Evolutionary conservation across 2,329 filamentous ascomycete species (phyloP).

Genomic region (Xylaria sp.): DNA sequence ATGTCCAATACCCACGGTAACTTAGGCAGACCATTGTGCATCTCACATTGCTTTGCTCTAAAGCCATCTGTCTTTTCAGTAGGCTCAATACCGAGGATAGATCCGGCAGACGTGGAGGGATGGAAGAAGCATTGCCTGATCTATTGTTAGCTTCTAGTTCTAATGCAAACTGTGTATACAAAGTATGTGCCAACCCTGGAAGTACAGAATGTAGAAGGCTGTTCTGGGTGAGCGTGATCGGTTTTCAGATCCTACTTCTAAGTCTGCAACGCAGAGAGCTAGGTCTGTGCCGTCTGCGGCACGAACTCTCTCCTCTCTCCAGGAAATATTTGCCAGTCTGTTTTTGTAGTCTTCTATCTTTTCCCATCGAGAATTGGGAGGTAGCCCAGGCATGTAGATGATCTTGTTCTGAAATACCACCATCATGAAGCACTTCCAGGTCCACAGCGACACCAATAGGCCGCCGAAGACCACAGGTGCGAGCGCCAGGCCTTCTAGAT

Average conservation of each 20-base stretch:
- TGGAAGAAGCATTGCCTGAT: conserved; percentile 68
- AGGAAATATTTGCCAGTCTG: conserved; percentile 70
- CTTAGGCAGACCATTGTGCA: conserved; percentile 67
- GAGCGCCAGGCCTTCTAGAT: conserved; percentile 60
- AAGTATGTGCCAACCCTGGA: conserved; percentile 59
- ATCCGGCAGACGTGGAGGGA: conserved; percentile 67
- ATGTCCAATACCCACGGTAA: conserved; percentile 83
- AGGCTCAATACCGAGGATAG: conserved; percentile 63
- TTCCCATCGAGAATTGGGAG: conserved; percentile 75
- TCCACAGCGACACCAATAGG: conserved; percentile 72
- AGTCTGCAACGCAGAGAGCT: conserved; percentile 55
- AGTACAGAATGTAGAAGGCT: conserved; percentile 67
- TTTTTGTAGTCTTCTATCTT: conserved; percentile 71
- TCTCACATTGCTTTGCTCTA: conserved; percentile 45
- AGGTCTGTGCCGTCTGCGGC: conserved; percentile 72
- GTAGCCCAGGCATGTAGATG: conserved; percentile 82
- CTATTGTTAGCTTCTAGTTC: conserved; percentile 40
- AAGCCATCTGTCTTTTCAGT: conserved; percentile 54
- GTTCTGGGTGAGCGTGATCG: conserved; percentile 38
- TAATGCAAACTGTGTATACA: conserved; percentile 36
- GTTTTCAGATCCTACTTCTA: conserved; percentile 45
- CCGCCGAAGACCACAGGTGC: conserved; percentile 75
- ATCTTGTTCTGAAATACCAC: conserved; percentile 83
- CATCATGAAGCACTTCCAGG: conserved; percentile 77
- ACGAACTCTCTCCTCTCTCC: conserved; percentile 71